phyloP scores from a whole-genome alignment of 1,284 basidiomycete species.

The Cystobasidium slooffiae region DNA sequence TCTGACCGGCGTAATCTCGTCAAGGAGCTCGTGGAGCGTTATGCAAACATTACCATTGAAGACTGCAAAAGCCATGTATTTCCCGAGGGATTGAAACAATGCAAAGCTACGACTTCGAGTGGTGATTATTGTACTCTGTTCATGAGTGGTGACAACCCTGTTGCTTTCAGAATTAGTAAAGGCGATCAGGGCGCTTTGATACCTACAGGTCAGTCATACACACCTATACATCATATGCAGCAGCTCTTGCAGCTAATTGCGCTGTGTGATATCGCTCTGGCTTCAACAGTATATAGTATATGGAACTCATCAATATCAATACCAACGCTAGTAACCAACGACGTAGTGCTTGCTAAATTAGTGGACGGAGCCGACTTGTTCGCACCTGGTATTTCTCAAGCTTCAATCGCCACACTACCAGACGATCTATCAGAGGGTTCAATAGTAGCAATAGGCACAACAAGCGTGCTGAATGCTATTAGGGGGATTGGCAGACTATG shows the following conservation, averaged over 20 bases:
- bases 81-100: constrained; percentile 29
- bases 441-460: constrained; percentile 30
- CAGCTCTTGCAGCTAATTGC: neutral
- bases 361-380: constrained; percentile 38
- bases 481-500: constrained; percentile 27
- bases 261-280: neutral
- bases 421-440: constrained; percentile 29
- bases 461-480: constrained; percentile 23
- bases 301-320: constrained; percentile 18
- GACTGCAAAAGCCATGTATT: constrained; percentile 27
- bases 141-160: constrained; percentile 18
- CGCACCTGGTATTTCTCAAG: constrained; percentile 30
- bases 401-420: constrained; percentile 26
- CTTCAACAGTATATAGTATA: constrained; percentile 26
- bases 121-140: constrained; percentile 32
- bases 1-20: constrained; percentile 30
- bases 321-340: constrained; percentile 37
- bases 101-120: constrained; percentile 33
- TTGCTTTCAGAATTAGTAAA: constrained; percentile 36
- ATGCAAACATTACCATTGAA: constrained; percentile 12
- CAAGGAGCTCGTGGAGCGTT: constrained; percentile 23
- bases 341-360: constrained; percentile 34
- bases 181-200: constrained; percentile 34
- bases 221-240: neutral
- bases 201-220: constrained; percentile 21